These are phyloP conservation scores for Penicillium nucicola DNA, from an alignment of 495 filamentous ascomycete species.

Conservation along the genomic window DNA sequence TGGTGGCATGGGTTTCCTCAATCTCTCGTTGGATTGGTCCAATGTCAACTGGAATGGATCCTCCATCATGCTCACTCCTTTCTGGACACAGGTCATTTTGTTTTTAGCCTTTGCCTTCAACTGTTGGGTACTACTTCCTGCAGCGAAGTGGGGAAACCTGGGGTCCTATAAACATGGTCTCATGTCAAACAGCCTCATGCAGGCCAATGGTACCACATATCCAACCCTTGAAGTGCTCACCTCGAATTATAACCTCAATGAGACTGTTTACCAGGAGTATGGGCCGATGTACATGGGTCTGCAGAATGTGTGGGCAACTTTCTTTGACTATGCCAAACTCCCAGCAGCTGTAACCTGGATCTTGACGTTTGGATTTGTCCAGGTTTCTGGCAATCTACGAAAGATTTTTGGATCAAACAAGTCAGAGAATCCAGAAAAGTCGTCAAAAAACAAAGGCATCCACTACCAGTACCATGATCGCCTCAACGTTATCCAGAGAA, in stretches of 20 bases:
- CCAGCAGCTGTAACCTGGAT: constrained; percentile 56
- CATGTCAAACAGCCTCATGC: constrained; percentile 53
- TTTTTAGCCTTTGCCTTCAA: constrained; percentile 51
- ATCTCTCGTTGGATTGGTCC: constrained; percentile 55
- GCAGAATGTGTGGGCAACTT: constrained; percentile 52
- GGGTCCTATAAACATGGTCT: constrained; percentile 48
- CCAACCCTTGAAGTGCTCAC: constrained; percentile 46
- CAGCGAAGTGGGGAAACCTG: constrained; percentile 52
- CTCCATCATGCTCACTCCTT: constrained; percentile 52
- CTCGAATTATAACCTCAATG: constrained; percentile 45
- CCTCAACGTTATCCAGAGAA: constrained; percentile 52
- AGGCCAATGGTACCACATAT: constrained; percentile 48
- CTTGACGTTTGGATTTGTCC: constrained; percentile 48
- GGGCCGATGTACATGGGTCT: constrained; percentile 52
- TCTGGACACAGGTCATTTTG: constrained; percentile 53
- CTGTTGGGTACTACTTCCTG: constrained; percentile 54
- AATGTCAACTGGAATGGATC: constrained; percentile 51
- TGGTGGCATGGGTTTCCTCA: constrained; percentile 58
- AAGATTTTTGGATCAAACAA: constrained; percentile 34
- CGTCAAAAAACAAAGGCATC: constrained; percentile 30
- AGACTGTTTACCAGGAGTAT: constrained; percentile 49
- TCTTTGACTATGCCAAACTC: constrained; percentile 56
- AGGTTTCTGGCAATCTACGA: constrained; percentile 38
- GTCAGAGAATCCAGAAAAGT: constrained; percentile 3
- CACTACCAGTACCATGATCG: constrained; percentile 53